A percentile compares a stretch with the other conserved stretches of the same genome.
These are phyloP conservation scores for Trichoderma citrinoviride DNA, from an alignment of 2,329 filamentous ascomycete species.

Conservation along the genomic window DNA sequence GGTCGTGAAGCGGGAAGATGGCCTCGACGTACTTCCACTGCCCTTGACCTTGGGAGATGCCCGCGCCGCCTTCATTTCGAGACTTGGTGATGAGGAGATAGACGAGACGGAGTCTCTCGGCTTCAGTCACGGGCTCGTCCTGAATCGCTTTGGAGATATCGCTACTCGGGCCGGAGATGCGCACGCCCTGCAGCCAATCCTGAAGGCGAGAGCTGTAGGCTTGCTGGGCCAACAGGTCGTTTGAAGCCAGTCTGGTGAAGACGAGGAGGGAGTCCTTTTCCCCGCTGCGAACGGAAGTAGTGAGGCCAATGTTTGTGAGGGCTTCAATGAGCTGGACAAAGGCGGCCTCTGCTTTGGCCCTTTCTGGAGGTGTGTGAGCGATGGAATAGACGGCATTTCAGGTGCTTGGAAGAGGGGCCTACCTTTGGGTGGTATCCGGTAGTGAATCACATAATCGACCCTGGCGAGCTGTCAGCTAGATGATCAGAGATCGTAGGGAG, in stretches of 20 bases:
- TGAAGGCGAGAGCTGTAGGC: constrained; percentile 84
- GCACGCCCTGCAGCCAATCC: constrained; percentile 91
- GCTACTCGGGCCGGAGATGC: constrained; percentile 70
- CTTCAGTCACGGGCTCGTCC: constrained; percentile 76
- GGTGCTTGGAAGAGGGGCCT: constrained; percentile 28
- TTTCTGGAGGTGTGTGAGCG: constrained; percentile 48
- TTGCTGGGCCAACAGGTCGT: constrained; percentile 71
- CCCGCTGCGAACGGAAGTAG: constrained; percentile 82
- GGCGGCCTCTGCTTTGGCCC: constrained; percentile 65
- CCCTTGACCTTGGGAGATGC: constrained; percentile 66
- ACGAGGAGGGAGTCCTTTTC: constrained; percentile 72
- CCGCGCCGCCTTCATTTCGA: constrained; percentile 72
- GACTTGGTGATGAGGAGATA: constrained; percentile 80
- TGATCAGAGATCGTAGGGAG: neutral
- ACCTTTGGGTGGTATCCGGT: constrained; percentile 68
- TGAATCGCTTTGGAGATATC: constrained; percentile 67
- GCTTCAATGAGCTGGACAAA: constrained; percentile 76
- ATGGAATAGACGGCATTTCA: neutral
- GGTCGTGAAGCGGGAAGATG: constrained; percentile 78
- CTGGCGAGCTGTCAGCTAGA: constrained; percentile 36
- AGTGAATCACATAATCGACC: constrained; percentile 87
- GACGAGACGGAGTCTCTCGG: constrained; percentile 82
- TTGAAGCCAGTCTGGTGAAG: constrained; percentile 77
- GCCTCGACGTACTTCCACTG: constrained; percentile 71
- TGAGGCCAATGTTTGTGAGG: constrained; percentile 75